Evolutionary conservation across 2,329 filamentous ascomycete species (phyloP), one percentile per base, ranked within the genome.

Genomic region (Tolypocladium tundrense): DNA sequence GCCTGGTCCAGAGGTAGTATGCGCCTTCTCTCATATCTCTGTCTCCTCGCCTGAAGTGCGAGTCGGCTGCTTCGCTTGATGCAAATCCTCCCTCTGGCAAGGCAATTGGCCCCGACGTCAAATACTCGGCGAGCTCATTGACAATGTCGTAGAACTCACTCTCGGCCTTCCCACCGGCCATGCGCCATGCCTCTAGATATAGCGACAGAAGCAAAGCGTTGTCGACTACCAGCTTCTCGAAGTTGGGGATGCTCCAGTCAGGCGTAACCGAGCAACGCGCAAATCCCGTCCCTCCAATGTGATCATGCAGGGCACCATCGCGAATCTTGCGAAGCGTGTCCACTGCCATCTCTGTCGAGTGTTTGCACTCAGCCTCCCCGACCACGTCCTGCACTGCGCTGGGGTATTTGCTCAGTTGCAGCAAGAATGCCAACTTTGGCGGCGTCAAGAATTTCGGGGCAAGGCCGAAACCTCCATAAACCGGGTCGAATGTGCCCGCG

Each of bases 181-280:
- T 74, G 16, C 90, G 79, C 79, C 92, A 97, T 0, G 90, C 92
- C 66, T 97, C 91, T 8, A 96, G 79, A 66, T 94, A 97, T 8
- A 94, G 79, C 31, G 87, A 82, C 2, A 99, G 76, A 1, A 97
- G 79, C 64, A 97, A 87, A 0, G 90, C 87, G 67, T 99, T 96
- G 68, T 97, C 94, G 57, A 91, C 91, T 11, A 97, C 82, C 82
- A 97, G 91, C 77, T 97, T 97, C 75, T 99, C 94, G 66, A 97
- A 99, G 70, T 96, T 92, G 13, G 94, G 94, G 53, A 97, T 77
- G 61, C 88, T 90, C 94, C 94, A 99, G 72, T 97, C 90, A 16
- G 85, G 78, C 0, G 93, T 97, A 9, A 96, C 88, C 16, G 91
- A 96, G 69, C 96, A 97, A 55, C 93, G 84, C 41, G 79, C 75